Conservation (phyloP, 73 alveolate species). For the Effrenium voratum region DNA sequence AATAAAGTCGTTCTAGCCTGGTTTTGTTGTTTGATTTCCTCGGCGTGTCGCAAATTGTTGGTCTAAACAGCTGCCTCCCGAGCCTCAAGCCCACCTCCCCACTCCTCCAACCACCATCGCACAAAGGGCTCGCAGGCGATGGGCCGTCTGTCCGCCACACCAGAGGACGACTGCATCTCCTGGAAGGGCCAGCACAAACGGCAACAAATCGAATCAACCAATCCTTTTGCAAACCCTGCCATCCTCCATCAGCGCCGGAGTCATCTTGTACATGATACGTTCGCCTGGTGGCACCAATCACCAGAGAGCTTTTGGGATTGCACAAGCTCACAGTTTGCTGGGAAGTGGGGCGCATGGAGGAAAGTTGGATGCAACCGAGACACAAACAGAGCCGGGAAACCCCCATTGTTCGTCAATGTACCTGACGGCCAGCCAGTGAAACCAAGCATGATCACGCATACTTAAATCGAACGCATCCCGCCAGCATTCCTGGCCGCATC, state of each 20-base stretch:
- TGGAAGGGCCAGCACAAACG: not conserved
- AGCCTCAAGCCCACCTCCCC: not conserved
- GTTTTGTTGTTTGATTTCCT: not conserved
- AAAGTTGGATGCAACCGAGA: conserved; percentile 38
- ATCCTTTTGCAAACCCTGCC: not conserved
- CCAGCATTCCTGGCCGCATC: too few species aligned
- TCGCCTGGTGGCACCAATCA: conserved; percentile 19
- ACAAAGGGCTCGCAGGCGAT: conserved; percentile 66
- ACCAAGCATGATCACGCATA: too few species aligned
- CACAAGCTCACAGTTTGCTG: not conserved
- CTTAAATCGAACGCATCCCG: too few species aligned
- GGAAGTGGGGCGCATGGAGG: too few species aligned
- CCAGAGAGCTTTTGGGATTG: not conserved
- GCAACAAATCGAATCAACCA: not conserved
- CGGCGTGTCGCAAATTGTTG: not conserved
- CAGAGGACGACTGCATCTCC: conserved; percentile 38
- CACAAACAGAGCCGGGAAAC: conserved; percentile 60
- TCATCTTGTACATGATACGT: conserved; percentile 36
- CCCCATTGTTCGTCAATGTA: conserved; percentile 53
- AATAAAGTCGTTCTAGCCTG: not conserved
- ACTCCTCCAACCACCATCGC: conserved; percentile 73
- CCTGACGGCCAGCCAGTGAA: too few species aligned
- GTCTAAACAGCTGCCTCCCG: not conserved
- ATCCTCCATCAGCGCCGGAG: conserved; percentile 25
- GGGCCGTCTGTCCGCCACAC: conserved; percentile 76